Base-by-base conservation (phyloP, 495 filamentous ascomycete species). In the Neurospora cerealis region DNA sequence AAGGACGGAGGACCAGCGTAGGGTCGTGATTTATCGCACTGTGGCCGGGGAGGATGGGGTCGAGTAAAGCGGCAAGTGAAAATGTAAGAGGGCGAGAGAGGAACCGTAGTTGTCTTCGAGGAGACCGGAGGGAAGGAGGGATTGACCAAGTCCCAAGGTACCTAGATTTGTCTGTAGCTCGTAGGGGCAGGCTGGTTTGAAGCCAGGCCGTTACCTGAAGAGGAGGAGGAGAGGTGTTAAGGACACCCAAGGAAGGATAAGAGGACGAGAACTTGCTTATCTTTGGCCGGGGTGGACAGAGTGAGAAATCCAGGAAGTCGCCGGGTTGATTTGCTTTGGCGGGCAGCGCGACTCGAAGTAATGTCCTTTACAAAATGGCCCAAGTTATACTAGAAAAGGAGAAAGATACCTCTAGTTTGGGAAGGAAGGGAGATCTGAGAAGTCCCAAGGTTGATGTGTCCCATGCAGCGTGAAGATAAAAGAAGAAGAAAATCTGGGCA, bases 401-500 rank as follows among this genome's bases (percentile, higher is more conserved):
- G 0, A 41, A 38, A 0, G 37, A 38, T 10, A 38, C 37, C 9
- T 38, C 9, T 1, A 38, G 8, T 10, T 38, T 38, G 37, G 8
- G 0, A 10, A 38, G 7, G 38, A 39, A 11, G 38, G 38, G 38
- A 39, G 38, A 13, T 41, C 13, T 15, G 39, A 13, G 11, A 41
- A 13, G 3, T 41, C 17, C 17, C 41, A 19, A 42, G 17, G 41
- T 42, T 42, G 41, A 7, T 8, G 17, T 44, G 8, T n/a, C 17
- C 42, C 7, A 44, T n/a, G 19, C 0, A n/a, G 42, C 7, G 19
- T n/a, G 17, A n/a, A n/a, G 7, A 44, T 6, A 10, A n/a, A n/a
- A 4, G 19, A n/a, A 4, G 19, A n/a, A n/a, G 1, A 5, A 46
- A n/a, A 46, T 0, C 0, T n/a, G 8, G 1, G 19, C 42, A 4